Evolutionary conservation across 164 flowering plant genomes (phyloP).

Genomic region (Vitis labrusca): DNA sequence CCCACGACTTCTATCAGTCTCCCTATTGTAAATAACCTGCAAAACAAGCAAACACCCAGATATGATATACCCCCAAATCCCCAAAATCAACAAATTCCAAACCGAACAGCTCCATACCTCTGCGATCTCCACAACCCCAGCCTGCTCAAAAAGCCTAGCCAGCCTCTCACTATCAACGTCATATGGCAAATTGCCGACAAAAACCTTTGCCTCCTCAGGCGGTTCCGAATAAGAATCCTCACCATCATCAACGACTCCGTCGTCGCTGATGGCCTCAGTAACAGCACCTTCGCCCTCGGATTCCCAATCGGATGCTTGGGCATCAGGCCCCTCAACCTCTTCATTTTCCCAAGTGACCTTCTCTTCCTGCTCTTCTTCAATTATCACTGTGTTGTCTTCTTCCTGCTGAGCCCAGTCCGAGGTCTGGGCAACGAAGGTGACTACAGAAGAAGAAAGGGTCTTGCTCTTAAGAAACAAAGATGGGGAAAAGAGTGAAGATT

Average conservation of each 20-base stretch:
- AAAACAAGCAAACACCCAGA: slow-evolving; percentile 9
- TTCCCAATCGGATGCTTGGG: slow-evolving; percentile 17
- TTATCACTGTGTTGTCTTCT: slow-evolving; percentile 28
- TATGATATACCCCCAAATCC: neutral
- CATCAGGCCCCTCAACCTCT: slow-evolving; percentile 23
- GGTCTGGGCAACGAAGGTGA: slow-evolving; percentile 44
- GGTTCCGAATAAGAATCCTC: slow-evolving; percentile 42
- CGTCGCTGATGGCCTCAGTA: slow-evolving; percentile 7
- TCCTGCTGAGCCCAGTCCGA: slow-evolving; percentile 65
- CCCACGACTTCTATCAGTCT: slow-evolving; percentile 81
- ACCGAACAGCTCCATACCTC: slow-evolving; percentile 40
- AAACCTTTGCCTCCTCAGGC: slow-evolving; percentile 78
- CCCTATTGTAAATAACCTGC: slow-evolving; percentile 75
- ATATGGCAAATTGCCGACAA: slow-evolving; percentile 90
- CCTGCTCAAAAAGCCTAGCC: slow-evolving; percentile 71
- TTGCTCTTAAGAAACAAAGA: slow-evolving; percentile 26
- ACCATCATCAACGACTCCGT: slow-evolving; percentile 20
- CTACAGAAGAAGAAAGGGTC: slow-evolving; percentile 21
- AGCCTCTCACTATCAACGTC: slow-evolving; percentile 69
- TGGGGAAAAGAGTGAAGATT: slow-evolving; percentile 17
- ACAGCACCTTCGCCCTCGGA: slow-evolving; percentile 12
- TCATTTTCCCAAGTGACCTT: slow-evolving; percentile 24
- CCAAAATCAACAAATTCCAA: neutral
- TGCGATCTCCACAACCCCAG: slow-evolving; percentile 82
- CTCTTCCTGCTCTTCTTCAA: slow-evolving; percentile 24